Base-by-base conservation (phyloP, 257 asterid genomes). In the Cinchona pubescens region DNA sequence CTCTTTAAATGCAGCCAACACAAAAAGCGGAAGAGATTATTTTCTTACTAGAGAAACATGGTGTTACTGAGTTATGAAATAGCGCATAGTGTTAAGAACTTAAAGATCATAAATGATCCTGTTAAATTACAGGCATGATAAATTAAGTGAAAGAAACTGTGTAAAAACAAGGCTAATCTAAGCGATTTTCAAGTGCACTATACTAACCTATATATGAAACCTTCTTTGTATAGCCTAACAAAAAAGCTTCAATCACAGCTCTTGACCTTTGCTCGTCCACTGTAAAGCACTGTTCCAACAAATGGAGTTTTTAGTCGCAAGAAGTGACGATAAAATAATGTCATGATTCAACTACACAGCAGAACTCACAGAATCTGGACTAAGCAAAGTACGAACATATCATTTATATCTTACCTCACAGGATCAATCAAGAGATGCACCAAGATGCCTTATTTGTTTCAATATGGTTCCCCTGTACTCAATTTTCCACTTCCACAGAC, bases 171-270 rank as follows among this genome's bases (percentile, higher is more conserved):
- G 45, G 45, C 45, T 4, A 40, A 40, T 40, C 45, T 4, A 40
- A 40, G 7, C 5, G 4, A 10, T 14, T 35, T 55, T 25, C 19
- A 42, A 43, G 49, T 64, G 59, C 42, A 72, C 7, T 23, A 27
- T 27, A 75, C 71, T 49, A 82, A 94, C 98, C 97, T 85, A 87
- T 94, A 94, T 81, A 92, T 89, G 71, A 92, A 93, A 76, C 89
- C 92, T 83, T 92, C 95, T 82, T 86, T 75, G 81, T 90, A 81
- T 58, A 94, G 92, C 81, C 97, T 90, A 43, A 92, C 96, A 82
- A 94, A n/a, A n/a, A 94, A 67, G 97, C 99, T 88, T 90, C 99
- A 32, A 92, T 92, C 81, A 94, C 99, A 74, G 99, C 97, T 79
- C 55, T 80, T 15, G 97, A 90, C 81, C 97, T 85, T 76, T 88